Conservation (phyloP, 306 rosid genomes). For the Medicago lupulina region DNA sequence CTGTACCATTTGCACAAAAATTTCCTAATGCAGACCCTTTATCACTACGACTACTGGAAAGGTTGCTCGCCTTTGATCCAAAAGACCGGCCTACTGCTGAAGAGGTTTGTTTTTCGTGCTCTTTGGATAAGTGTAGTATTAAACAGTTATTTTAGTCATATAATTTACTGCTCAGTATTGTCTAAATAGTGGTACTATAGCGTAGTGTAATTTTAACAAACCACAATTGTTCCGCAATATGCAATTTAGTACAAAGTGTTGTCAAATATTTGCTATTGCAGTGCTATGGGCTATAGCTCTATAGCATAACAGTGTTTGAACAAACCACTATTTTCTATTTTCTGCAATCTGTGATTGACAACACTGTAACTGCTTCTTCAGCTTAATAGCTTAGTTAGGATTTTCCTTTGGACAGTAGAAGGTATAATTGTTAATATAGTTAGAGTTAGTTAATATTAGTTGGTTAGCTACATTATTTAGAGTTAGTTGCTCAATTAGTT, state of each 20-base stretch:
- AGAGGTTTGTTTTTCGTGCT: constrained; percentile 69
- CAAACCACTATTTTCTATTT: not conserved
- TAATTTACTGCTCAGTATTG: not conserved
- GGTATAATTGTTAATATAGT: not conserved
- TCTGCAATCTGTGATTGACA: not conserved
- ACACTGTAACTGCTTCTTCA: not conserved
- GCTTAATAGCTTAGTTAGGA: constrained; percentile 3
- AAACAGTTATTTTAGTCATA: not conserved
- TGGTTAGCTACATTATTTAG: too few species aligned
- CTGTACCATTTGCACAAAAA: constrained; percentile 72
- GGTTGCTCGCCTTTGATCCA: constrained; percentile 93
- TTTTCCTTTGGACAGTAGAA: constrained; percentile 29
- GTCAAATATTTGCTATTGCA: not conserved
- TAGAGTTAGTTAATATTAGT: too few species aligned
- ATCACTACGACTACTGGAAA: constrained; percentile 71
- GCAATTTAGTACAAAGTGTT: not conserved
- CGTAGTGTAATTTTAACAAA: not conserved
- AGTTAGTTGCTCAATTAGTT: too few species aligned
- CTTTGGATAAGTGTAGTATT: constrained; percentile 1
- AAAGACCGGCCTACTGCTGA: constrained; percentile 95
- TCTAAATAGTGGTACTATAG: not conserved
- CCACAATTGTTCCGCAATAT: not conserved
- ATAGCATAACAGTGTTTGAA: not conserved
- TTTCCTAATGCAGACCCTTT: constrained; percentile 91
- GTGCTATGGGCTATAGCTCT: not conserved